A percentile compares a stretch with the other conserved stretches of the same genome.
Evolutionary conservation across 805 yeast genomes (phyloP).

Genomic region (Dipodascopsis uninucleata): DNA sequence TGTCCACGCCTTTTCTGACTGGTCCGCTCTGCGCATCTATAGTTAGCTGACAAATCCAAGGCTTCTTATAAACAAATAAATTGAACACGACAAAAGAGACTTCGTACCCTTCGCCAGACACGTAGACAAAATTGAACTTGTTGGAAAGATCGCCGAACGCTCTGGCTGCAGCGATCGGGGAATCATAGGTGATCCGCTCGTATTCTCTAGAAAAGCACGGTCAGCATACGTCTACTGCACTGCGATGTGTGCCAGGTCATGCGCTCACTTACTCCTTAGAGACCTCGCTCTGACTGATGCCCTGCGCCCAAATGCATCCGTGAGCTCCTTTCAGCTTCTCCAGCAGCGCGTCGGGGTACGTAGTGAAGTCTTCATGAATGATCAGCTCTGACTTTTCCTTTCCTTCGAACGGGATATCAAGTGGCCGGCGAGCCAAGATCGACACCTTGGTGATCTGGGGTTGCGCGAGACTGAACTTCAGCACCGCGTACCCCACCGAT

Average conservation of each 20-base stretch:
- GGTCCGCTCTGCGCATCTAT: slow-evolving; percentile 6
- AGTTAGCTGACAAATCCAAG: too few species aligned
- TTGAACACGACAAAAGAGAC: not conserved
- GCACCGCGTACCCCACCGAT: slow-evolving; percentile 4
- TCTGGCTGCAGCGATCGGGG: slow-evolving; percentile 6
- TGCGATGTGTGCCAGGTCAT: not conserved
- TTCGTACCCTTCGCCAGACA: slow-evolving; percentile 8
- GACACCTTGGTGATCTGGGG: slow-evolving; percentile 4
- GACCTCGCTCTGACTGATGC: slow-evolving; percentile 7
- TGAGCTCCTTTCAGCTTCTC: slow-evolving; percentile 4
- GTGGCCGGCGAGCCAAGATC: slow-evolving; percentile 5
- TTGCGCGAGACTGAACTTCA: slow-evolving; percentile 1
- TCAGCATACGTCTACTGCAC: not conserved
- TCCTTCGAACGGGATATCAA: slow-evolving; percentile 1
- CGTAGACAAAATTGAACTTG: slow-evolving; percentile 7
- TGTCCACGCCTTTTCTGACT: not conserved
- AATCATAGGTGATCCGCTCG: slow-evolving; percentile 5
- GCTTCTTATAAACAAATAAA: not conserved
- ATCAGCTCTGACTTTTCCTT: slow-evolving; percentile 1
- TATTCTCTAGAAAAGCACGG: not conserved
- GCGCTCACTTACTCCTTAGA: slow-evolving; percentile 3
- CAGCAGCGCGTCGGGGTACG: slow-evolving; percentile 7
- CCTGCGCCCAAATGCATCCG: slow-evolving; percentile 9
- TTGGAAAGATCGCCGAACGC: slow-evolving; percentile 2
- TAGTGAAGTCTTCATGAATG: slow-evolving; percentile 5